phyloP scores from a whole-genome alignment of 2,329 filamentous ascomycete species.

The Trichoderma sp. region DNA sequence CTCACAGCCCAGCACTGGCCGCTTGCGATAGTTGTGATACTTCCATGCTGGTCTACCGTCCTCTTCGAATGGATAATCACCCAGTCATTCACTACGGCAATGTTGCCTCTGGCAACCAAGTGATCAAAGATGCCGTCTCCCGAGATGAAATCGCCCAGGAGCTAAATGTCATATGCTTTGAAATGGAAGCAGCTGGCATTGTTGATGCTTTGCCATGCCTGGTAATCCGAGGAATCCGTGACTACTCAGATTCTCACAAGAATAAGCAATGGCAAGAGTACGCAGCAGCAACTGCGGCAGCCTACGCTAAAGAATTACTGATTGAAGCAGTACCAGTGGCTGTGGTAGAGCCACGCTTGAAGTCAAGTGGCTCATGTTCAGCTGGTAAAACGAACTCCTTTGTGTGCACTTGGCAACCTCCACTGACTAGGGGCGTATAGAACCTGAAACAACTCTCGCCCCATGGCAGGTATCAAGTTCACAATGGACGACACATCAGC shows the following conservation, averaged over 20 bases:
- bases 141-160: background rate
- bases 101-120: conserved; percentile 17
- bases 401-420: fast-evolving
- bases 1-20: background rate
- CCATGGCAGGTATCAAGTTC: background rate
- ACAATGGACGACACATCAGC: background rate
- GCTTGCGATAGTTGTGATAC: background rate
- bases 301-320: conserved; percentile 5
- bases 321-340: background rate
- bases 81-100: conserved; percentile 10
- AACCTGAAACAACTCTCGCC: background rate
- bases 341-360: background rate
- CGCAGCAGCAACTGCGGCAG: conserved; percentile 7
- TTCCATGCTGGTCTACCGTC: background rate
- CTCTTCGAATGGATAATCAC: background rate
- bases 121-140: background rate
- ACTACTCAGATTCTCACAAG: conserved; percentile 22
- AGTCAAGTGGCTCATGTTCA: fast-evolving
- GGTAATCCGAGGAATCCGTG: conserved; percentile 18
- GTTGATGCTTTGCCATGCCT: conserved; percentile 1
- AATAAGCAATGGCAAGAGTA: conserved; percentile 20
- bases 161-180: conserved; percentile 8
- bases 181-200: conserved; percentile 20
- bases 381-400: background rate
- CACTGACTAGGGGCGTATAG: background rate